Conservation (phyloP, 129 eudicot species). For the Tagetes patula region DNA sequence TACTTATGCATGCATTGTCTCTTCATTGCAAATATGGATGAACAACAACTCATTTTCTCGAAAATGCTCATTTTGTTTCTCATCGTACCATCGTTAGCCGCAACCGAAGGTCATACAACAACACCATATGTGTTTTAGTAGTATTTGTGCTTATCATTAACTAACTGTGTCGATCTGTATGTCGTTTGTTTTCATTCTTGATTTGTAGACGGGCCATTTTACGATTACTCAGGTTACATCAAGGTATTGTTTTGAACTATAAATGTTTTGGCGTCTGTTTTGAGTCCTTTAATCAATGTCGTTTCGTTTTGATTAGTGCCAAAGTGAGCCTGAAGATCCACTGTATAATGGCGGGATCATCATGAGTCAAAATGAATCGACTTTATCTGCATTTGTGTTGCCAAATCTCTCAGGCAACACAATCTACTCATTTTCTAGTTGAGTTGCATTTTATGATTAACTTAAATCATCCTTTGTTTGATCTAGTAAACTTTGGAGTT, state of each 20-base stretch:
- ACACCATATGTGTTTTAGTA: neutral
- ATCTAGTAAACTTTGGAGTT: neutral
- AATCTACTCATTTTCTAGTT: constrained; percentile 69
- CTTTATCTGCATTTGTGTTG: constrained; percentile 35
- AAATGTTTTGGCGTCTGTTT: constrained; percentile 2
- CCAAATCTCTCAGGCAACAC: constrained; percentile 46
- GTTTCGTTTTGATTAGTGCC: constrained; percentile 37
- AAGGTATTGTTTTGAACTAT: constrained; percentile 31
- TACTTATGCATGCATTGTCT: constrained; percentile 9
- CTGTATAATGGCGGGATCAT: constrained; percentile 60
- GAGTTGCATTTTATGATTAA: constrained; percentile 26
- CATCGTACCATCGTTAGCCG: neutral
- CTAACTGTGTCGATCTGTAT: neutral
- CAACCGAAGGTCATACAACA: constrained; percentile 17
- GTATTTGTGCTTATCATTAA: constrained; percentile 1
- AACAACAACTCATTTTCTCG: constrained; percentile 17
- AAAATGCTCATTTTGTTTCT: constrained; percentile 18
- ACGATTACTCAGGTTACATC: constrained; percentile 57
- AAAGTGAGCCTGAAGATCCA: constrained; percentile 43
- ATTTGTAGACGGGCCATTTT: constrained; percentile 39
- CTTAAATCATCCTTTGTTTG: neutral
- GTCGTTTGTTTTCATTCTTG: constrained; percentile 1
- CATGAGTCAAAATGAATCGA: constrained; percentile 16
- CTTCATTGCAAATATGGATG: constrained; percentile 12
- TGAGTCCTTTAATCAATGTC: neutral